Base-by-base conservation (phyloP, 2,329 filamentous ascomycete genomes). In the Bipolaris cookei region DNA sequence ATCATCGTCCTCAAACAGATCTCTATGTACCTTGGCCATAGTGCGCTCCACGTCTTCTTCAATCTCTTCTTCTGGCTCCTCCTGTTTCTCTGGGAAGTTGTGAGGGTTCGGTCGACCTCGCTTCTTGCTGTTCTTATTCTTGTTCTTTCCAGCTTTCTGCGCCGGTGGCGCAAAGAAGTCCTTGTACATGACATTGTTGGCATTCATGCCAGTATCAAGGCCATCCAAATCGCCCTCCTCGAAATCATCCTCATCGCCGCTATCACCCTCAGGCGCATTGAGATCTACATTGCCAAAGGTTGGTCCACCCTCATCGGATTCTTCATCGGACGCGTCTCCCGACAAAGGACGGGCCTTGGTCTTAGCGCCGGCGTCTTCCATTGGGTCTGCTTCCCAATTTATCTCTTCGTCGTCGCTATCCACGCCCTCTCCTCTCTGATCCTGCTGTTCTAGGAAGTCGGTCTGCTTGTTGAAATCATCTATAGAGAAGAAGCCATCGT, bases 401-500 rank as follows among this genome's bases (percentile, higher is more conserved):
- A 98, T 80, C 14, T 92, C 89, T 64, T 96, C 92, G 28, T 76
- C 73, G 50, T 96, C 92, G 74, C 88, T 92, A 58, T 85, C 90
- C 66, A 90, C 88, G 35, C 86, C 86, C 64, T 94, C 91, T 25
- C 90, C 92, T 62, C 85, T 84, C 25, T 86, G 85, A 74, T 98
- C 94, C 75, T 92, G 90, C 63, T 91, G 87, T 76, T 99, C 95
- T 46, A 97, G 87, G 72, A 89, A 90, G 69, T 96, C 91, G 1
- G 92, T 91, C 73, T 96, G 91, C 73, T 89, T 91, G 82, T 99
- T 99, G 84, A 99, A 99, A 58, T 96, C 88, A 69, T 98, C 93
- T 68, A 99, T 94, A 14, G 92, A 96, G 79, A 99, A 99, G 80
- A 99, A 99, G 4, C 92, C 94, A 72, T 99, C 95, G 70, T 99